phyloP scores from a whole-genome alignment of 176 grass and related monocot species.

The Musa troglodytarum region DNA sequence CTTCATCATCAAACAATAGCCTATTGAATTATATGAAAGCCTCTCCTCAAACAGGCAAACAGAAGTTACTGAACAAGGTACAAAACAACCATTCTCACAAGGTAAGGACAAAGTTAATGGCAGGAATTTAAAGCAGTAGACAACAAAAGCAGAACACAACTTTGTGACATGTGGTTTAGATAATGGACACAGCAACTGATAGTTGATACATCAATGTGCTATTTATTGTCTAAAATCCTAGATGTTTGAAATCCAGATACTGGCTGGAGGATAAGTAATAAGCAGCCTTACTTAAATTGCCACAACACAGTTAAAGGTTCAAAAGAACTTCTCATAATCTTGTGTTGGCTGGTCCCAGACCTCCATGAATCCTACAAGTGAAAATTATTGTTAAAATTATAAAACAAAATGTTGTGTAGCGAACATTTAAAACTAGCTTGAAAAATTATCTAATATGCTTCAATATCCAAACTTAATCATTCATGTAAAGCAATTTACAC shows the following conservation, averaged over 20 bases:
- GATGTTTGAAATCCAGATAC: not conserved
- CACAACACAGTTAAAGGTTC: not conserved
- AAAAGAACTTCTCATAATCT: conserved; percentile 29
- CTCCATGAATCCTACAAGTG: conserved; percentile 22
- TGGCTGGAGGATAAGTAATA: not conserved
- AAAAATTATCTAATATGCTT: not conserved
- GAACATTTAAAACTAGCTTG: not conserved
- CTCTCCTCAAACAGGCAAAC: too few species aligned
- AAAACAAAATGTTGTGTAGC: not conserved
- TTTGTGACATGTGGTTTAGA: too few species aligned
- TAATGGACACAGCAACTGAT: too few species aligned
- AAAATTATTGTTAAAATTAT: not conserved
- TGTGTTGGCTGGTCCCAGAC: conserved; percentile 23
- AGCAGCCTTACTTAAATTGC: not conserved
- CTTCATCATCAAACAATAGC: too few species aligned
- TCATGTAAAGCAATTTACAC: not conserved
- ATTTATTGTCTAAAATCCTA: too few species aligned
- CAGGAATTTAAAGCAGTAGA: too few species aligned
- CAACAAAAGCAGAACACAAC: too few species aligned
- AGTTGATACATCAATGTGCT: too few species aligned
- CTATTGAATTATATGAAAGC: too few species aligned
- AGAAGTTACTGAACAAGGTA: too few species aligned
- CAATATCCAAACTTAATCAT: not conserved
- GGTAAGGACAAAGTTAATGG: too few species aligned
- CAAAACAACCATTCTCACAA: too few species aligned